A percentile compares a stretch with the other conserved stretches of the same genome.
These are phyloP conservation scores for Phragmites australis DNA, from an alignment of 176 grass and related monocot genomes.

Conservation along the genomic window DNA sequence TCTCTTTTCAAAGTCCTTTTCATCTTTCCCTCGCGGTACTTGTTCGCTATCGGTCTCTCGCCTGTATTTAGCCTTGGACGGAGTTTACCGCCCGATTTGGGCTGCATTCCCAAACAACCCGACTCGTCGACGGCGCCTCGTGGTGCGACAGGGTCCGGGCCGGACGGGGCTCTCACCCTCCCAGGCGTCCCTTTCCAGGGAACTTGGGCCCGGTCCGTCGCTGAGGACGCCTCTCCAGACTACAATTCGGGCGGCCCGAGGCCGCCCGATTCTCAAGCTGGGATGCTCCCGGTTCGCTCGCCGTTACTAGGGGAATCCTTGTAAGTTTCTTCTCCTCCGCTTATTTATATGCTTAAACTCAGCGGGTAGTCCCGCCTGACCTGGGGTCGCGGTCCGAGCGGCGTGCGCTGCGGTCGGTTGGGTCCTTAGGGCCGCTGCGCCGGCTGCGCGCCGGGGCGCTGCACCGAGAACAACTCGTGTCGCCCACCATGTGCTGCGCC, in stretches of 20 bases:
- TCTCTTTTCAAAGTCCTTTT: conserved; percentile 78
- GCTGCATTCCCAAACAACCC: conserved; percentile 56
- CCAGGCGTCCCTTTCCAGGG: too few relatives aligned
- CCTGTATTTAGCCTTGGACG: conserved; percentile 61
- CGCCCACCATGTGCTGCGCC: too few relatives aligned
- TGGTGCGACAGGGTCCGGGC: too few relatives aligned
- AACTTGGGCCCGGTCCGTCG: not conserved
- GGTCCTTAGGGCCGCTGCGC: too few relatives aligned
- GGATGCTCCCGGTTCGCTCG: conserved; percentile 43
- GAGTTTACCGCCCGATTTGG: conserved; percentile 47
- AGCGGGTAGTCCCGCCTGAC: too few relatives aligned
- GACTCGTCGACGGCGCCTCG: conserved; percentile 33
- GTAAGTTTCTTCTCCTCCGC: conserved; percentile 38
- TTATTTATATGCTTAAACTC: not conserved
- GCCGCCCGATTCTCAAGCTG: not conserved
- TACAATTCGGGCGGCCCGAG: too few relatives aligned
- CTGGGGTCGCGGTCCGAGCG: too few relatives aligned
- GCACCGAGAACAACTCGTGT: too few relatives aligned
- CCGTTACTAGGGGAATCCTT: conserved; percentile 40
- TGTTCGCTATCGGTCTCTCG: conserved; percentile 41
- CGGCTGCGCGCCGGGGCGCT: too few relatives aligned
- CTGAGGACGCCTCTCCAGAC: conserved; percentile 38
- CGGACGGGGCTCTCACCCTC: too few relatives aligned
- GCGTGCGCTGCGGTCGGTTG: too few relatives aligned
- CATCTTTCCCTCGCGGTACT: conserved; percentile 50